phyloP scores from a whole-genome alignment of 805 yeast genomes.

The Yarrowia phangngaensis region DNA sequence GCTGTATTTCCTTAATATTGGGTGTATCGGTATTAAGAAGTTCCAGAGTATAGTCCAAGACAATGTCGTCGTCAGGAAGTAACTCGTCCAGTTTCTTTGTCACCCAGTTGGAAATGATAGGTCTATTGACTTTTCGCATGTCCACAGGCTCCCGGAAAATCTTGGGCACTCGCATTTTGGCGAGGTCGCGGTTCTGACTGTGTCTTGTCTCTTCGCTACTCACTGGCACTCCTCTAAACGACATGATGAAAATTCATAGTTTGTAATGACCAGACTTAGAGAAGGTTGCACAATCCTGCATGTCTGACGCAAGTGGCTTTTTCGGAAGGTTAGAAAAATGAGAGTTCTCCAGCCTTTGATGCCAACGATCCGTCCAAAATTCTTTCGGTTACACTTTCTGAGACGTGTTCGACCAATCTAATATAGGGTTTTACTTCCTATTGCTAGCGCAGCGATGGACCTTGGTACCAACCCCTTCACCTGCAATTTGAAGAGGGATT shows the following conservation, averaged over 20 bases:
- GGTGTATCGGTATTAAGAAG: slow-evolving; percentile 41
- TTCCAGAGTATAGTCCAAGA: slow-evolving; percentile 47
- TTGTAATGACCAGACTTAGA: too few relatives aligned
- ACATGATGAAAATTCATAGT: slow-evolving; percentile 1
- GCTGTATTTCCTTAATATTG: slow-evolving; percentile 43
- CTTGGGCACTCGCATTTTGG: slow-evolving; percentile 29
- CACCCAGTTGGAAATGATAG: slow-evolving; percentile 46
- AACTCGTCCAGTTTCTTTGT: slow-evolving; percentile 37
- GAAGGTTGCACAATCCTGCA: too few relatives aligned
- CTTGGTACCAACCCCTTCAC: too few relatives aligned
- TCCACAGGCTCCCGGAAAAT: slow-evolving; percentile 41
- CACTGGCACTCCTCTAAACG: slow-evolving; percentile 17
- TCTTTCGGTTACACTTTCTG: too few relatives aligned
- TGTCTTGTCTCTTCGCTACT: not conserved
- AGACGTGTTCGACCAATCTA: too few relatives aligned
- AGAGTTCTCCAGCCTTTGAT: too few relatives aligned
- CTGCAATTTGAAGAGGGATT: too few relatives aligned
- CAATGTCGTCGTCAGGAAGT: slow-evolving; percentile 52
- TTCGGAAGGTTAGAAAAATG: too few relatives aligned
- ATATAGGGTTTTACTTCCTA: too few relatives aligned
- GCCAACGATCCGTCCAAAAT: too few relatives aligned
- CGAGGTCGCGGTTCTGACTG: slow-evolving; percentile 14
- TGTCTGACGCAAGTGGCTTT: too few relatives aligned
- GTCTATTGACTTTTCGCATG: slow-evolving; percentile 42
- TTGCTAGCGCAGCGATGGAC: too few relatives aligned